phyloP scores from a whole-genome alignment of 495 filamentous ascomycete species.

The Neurospora cerealis region DNA sequence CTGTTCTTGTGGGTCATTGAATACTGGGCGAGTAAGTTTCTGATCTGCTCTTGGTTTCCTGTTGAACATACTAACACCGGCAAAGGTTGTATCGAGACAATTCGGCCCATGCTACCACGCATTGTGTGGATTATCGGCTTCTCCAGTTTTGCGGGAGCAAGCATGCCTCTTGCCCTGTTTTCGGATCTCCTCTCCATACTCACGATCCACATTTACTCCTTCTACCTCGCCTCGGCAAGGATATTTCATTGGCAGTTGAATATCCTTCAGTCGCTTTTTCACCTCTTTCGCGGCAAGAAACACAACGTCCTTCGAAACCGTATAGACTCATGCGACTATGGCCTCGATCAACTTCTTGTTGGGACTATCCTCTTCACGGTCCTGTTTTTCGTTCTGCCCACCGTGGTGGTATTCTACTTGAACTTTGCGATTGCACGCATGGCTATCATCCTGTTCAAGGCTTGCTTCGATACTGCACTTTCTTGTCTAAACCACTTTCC shows the following conservation, averaged over 20 bases:
- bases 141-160: slow-evolving; percentile 89
- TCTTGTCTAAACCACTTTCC: slow-evolving; percentile 98
- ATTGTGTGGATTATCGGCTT: slow-evolving; percentile 91
- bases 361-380: slow-evolving; percentile 96
- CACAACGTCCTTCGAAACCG: slow-evolving; percentile 93
- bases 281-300: slow-evolving; percentile 96
- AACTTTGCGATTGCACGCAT: slow-evolving; percentile 92
- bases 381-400: slow-evolving; percentile 89
- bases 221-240: slow-evolving; percentile 90
- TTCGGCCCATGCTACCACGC: slow-evolving; percentile 71
- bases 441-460: slow-evolving; percentile 88
- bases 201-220: slow-evolving; percentile 93
- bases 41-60: slow-evolving; percentile 1
- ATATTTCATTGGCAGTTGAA: slow-evolving; percentile 98
- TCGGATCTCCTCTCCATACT: slow-evolving; percentile 89
- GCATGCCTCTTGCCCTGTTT: slow-evolving; percentile 92
- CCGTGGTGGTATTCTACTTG: slow-evolving; percentile 90
- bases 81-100: slow-evolving; percentile 57
- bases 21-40: slow-evolving; percentile 72
- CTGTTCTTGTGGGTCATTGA: slow-evolving; percentile 97
- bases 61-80: not conserved
- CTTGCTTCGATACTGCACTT: slow-evolving; percentile 75
- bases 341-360: slow-evolving; percentile 92
- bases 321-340: slow-evolving; percentile 98
- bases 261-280: slow-evolving; percentile 92